Conservation (phyloP, 1,139 yeast species). For the Suhomyces terraborum region DNA sequence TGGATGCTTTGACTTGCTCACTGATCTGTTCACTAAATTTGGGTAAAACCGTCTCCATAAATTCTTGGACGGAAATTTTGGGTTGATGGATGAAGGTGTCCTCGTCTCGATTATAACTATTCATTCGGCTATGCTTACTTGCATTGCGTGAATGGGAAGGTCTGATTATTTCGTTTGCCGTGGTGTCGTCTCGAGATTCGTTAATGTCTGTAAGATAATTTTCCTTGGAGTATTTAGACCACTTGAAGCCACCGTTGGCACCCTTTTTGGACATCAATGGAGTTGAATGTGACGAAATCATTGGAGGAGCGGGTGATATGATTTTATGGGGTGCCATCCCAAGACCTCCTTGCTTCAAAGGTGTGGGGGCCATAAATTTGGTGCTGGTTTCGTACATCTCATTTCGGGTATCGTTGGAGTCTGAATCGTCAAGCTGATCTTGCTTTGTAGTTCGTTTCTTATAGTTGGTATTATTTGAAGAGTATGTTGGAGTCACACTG, state of each 20-base stretch:
- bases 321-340: slow-evolving; percentile 2
- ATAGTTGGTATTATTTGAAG: neutral
- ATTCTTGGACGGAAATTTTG: slow-evolving; percentile 12
- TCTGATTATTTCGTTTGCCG: slow-evolving; percentile 19
- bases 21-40: slow-evolving; percentile 13
- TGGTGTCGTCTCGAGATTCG: slow-evolving; percentile 19
- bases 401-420: slow-evolving; percentile 6
- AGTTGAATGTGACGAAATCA: slow-evolving; percentile 35
- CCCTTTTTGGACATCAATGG: slow-evolving; percentile 24
- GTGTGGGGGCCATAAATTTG: slow-evolving; percentile 2
- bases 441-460: neutral
- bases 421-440: slow-evolving; percentile 5
- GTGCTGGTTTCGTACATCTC: slow-evolving; percentile 2
- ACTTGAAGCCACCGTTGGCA: slow-evolving; percentile 7
- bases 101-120: slow-evolving; percentile 13
- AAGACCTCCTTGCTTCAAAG: neutral
- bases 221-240: slow-evolving; percentile 14
- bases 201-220: slow-evolving; percentile 13
- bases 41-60: slow-evolving; percentile 12
- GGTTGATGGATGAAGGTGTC: slow-evolving; percentile 11
- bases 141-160: slow-evolving; percentile 11
- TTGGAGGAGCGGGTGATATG: slow-evolving; percentile 7
- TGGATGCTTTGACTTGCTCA: slow-evolving; percentile 11
- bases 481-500: slow-evolving; percentile 5
- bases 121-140: slow-evolving; percentile 13